Evolutionary conservation across 2,329 filamentous ascomycete genomes (phyloP).

Genomic region (Calonectria naviculata): DNA sequence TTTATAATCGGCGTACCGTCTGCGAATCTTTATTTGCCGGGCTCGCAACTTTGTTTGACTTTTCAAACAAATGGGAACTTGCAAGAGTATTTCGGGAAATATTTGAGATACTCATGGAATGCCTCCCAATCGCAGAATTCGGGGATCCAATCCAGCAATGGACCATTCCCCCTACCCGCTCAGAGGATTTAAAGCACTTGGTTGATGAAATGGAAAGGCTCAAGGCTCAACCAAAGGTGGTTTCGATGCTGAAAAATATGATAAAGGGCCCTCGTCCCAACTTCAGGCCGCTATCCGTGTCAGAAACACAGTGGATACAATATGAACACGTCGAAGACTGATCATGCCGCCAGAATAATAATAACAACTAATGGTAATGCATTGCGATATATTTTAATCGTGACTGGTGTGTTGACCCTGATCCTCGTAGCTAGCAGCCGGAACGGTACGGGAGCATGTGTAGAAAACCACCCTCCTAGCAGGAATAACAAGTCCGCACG

Average conservation of each 20-base stretch:
- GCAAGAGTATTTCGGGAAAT: neutral
- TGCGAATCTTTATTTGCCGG: neutral
- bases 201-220: neutral
- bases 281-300: neutral
- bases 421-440: too few relatives aligned
- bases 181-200: neutral
- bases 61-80: constrained; percentile 1
- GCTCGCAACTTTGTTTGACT: neutral
- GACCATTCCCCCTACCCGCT: neutral
- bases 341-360: too few relatives aligned
- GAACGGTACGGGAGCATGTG: too few relatives aligned
- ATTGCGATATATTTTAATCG: too few relatives aligned
- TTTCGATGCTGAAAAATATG: neutral
- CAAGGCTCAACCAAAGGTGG: neutral
- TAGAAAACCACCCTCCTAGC: too few relatives aligned
- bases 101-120: neutral
- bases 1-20: neutral
- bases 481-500: too few relatives aligned
- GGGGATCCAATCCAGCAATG: neutral
- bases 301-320: neutral
- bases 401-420: too few relatives aligned
- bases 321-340: neutral
- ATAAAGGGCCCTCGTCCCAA: neutral
- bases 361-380: too few relatives aligned
- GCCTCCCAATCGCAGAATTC: neutral